Evolutionary conservation across 2,329 filamentous ascomycete genomes (phyloP).

Genomic region (Stylonectria norvegica): DNA sequence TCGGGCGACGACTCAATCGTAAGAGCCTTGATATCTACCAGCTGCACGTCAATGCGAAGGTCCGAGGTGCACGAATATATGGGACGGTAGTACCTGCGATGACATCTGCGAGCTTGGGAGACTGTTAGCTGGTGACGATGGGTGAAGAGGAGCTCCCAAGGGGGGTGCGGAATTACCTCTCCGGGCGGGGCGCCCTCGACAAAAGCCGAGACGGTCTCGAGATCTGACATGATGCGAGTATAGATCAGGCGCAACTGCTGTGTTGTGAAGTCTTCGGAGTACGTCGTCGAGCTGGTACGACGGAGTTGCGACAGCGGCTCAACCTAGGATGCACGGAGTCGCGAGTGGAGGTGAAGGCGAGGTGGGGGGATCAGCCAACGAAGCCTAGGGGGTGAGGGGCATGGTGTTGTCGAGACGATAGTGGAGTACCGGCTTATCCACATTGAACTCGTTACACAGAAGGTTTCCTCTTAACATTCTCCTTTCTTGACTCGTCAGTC

Average conservation of each 20-base stretch:
- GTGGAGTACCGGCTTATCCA: slow-evolving; percentile 8
- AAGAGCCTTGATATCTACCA: slow-evolving; percentile 81
- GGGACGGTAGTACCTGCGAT: slow-evolving; percentile 63
- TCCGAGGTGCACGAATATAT: slow-evolving; percentile 1
- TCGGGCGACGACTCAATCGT: slow-evolving; percentile 66
- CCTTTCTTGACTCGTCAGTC: slow-evolving; percentile 4
- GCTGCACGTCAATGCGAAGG: slow-evolving; percentile 17
- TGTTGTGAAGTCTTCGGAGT: slow-evolving; percentile 1
- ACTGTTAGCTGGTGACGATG: slow-evolving; percentile 29
- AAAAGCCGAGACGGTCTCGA: slow-evolving; percentile 68
- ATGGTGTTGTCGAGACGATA: slow-evolving; percentile 8
- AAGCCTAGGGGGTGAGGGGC: slow-evolving; percentile 22
- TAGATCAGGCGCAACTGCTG: slow-evolving; percentile 3
- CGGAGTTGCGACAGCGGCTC: neutral
- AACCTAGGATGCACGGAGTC: slow-evolving; percentile 4
- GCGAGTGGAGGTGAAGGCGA: slow-evolving; percentile 6
- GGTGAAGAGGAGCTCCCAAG: slow-evolving; percentile 15
- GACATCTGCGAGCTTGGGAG: slow-evolving; percentile 73
- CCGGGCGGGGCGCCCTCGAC: slow-evolving; percentile 92
- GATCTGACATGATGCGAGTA: slow-evolving; percentile 33
- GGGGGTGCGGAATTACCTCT: slow-evolving; percentile 63
- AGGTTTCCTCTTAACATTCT: slow-evolving; percentile 7
- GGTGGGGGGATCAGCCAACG: slow-evolving; percentile 3
- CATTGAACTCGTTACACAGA: neutral
- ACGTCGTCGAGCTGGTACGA: neutral